These are phyloP conservation scores for Amyloporia xantha DNA, from an alignment of 768 basidiomycete species.

Conservation along the genomic window DNA sequence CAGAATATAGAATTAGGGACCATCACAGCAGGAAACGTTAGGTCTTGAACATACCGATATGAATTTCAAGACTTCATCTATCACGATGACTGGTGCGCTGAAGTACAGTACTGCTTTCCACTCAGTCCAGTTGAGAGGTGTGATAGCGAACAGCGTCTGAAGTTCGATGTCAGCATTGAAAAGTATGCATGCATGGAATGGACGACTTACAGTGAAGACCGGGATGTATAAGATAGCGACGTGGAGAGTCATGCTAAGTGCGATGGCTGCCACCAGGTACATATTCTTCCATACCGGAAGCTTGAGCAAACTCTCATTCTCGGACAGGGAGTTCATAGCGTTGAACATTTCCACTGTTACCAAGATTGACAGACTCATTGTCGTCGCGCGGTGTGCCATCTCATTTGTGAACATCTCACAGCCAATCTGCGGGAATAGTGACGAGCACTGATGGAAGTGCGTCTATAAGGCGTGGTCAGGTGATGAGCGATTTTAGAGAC, in stretches of 20 bases:
- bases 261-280: slow-evolving; percentile 84
- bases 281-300: slow-evolving; percentile 94
- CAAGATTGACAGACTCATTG: slow-evolving; percentile 93
- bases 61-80: slow-evolving; percentile 90
- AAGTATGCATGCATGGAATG: not conserved
- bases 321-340: slow-evolving; percentile 95
- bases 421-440: slow-evolving; percentile 82
- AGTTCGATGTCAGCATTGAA: slow-evolving; percentile 4
- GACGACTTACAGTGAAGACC: slow-evolving; percentile 76
- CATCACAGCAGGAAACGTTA: not conserved
- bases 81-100: slow-evolving; percentile 79
- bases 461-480: slow-evolving; percentile 53
- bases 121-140: slow-evolving; percentile 88
- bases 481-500: too few species aligned
- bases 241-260: slow-evolving; percentile 89
- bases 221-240: slow-evolving; percentile 95
- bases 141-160: slow-evolving; percentile 83
- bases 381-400: slow-evolving; percentile 83
- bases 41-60: slow-evolving; percentile 44
- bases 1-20: not conserved
- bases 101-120: slow-evolving; percentile 91
- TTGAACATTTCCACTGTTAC: slow-evolving; percentile 98
- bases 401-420: slow-evolving; percentile 93
- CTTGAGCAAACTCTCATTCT: slow-evolving; percentile 87
- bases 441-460: slow-evolving; percentile 89